Base-by-base conservation (phyloP, 2,329 filamentous ascomycete genomes). In the Trichothecium sympodiale region DNA sequence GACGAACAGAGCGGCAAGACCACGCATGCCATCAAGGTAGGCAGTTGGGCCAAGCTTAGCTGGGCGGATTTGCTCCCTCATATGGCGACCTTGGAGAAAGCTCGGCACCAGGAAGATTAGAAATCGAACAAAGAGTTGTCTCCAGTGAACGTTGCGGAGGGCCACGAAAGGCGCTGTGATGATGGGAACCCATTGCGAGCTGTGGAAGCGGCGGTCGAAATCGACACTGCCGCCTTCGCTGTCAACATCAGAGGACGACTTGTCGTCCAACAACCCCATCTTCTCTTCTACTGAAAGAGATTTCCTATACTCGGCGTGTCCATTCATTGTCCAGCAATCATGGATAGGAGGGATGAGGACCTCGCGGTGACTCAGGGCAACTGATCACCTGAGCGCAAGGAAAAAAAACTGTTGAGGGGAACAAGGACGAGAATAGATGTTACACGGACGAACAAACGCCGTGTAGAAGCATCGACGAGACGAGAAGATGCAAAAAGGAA, bases 1-100 rank as follows among this genome's bases (percentile, higher is more conserved):
- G 41, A 75, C 71, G 39, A 69, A 61, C 23, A 74, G 58, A 5
- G 70, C 69, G 28, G 70, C 71, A 10, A 74, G 50, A 12, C 71
- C 71, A 41, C 71, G 64, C 59, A 75, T 67, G 40, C 71, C 71
- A 44, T 75, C 71, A 32, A 75, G 67, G 44, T 75, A 74, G 7
- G 71, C 62, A 8, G 71, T 75, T 13, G 71, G 69, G 26, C 60
- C 51, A n/a, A 67, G 53, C 33, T 59, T 61, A 17, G 60, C 51
- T 4, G 56, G 50, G n/a, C 57, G 56, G 34, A 56, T 55, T 33
- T 59, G 54, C 36, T 65, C 60, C 28, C 61, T 53, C 25, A 55
- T 55, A 38, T 63, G 50, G 18, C 59, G 58, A 33, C 60, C 56
- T 34, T 69, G 66, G 31, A 71, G 44, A 44, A 72, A 72, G 50